Evolutionary conservation across 257 asterid genomes (phyloP).

Genomic region (Orobanche coerulescens): DNA sequence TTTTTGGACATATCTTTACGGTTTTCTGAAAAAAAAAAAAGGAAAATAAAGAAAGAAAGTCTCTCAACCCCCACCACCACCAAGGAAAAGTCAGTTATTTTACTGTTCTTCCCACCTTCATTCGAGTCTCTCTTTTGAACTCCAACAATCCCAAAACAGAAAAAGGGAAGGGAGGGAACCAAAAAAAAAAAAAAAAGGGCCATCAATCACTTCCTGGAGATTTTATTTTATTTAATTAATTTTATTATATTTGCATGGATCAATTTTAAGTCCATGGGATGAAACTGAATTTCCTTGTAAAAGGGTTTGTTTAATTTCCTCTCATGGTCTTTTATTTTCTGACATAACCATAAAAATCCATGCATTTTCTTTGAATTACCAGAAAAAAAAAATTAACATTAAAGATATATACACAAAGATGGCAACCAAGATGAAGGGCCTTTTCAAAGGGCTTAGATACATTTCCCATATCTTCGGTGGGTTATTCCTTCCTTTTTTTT

Average conservation of each 20-base stretch:
- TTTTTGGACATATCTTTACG: not conserved
- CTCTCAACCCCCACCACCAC: constrained; percentile 20
- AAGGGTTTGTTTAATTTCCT: constrained; percentile 33
- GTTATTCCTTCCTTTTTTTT: constrained; percentile 5
- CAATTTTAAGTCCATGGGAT: constrained; percentile 38
- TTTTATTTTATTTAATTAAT: not conserved
- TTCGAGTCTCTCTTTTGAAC: constrained; percentile 21
- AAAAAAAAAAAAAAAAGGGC: not conserved
- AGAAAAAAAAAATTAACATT: constrained; percentile 3
- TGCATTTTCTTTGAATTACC: constrained; percentile 20
- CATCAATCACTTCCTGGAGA: constrained; percentile 11
- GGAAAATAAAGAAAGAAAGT: constrained; percentile 5
- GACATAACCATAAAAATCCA: constrained; percentile 16
- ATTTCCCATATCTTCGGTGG: constrained; percentile 90
- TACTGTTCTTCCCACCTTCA: constrained; percentile 14
- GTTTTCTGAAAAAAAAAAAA: not conserved
- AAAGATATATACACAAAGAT: constrained; percentile 21
- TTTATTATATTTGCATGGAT: constrained; percentile 35
- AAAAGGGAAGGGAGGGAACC: not conserved
- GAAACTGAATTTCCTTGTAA: constrained; percentile 31
- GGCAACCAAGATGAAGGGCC: constrained; percentile 80
- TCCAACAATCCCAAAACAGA: constrained; percentile 18
- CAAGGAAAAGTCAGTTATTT: constrained; percentile 23
- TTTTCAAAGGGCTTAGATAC: constrained; percentile 86
- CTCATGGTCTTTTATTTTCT: constrained; percentile 24